A percentile compares a stretch with the other conserved stretches of the same genome.
Conservation (phyloP, 2,329 filamentous ascomycete genomes). For the Ophiognomonia clavigignenti-juglandacearum region DNA sequence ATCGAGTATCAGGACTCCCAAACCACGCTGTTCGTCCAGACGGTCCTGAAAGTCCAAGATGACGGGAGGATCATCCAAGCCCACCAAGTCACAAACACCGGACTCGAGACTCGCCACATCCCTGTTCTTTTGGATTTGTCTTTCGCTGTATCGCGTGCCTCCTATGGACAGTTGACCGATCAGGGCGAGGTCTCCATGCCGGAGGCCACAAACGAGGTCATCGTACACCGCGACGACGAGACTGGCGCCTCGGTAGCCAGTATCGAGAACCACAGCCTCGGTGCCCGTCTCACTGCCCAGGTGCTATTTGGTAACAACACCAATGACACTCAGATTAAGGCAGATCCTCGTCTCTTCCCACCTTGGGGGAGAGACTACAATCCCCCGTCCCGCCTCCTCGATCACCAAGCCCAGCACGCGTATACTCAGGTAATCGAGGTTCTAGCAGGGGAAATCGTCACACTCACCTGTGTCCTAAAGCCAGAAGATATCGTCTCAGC, state of each 20-base stretch:
- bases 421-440: not conserved
- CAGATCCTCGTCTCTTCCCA: not conserved
- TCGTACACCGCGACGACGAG: too few relatives aligned
- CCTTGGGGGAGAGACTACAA: not conserved
- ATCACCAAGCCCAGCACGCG: not conserved
- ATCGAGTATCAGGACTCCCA: conserved; percentile 1
- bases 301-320: conserved; percentile 1
- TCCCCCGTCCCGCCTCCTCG: not conserved
- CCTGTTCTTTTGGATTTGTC: conserved; percentile 7
- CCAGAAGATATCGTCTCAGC: not conserved
- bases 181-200: conserved; percentile 17
- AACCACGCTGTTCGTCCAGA: not conserved
- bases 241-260: not conserved
- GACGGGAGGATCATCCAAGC: conserved; percentile 14
- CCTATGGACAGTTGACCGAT: conserved; percentile 20
- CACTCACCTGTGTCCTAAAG: not conserved
- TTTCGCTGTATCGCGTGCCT: conserved; percentile 18
- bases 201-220: conserved; percentile 6
- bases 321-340: not conserved
- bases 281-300: not conserved
- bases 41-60: conserved; percentile 1
- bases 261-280: conserved; percentile 12
- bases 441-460: not conserved
- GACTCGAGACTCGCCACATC: not conserved
- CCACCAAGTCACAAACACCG: conserved; percentile 12